Base-by-base conservation (phyloP, 257 asterid species). In the Penstemon newberryi region DNA sequence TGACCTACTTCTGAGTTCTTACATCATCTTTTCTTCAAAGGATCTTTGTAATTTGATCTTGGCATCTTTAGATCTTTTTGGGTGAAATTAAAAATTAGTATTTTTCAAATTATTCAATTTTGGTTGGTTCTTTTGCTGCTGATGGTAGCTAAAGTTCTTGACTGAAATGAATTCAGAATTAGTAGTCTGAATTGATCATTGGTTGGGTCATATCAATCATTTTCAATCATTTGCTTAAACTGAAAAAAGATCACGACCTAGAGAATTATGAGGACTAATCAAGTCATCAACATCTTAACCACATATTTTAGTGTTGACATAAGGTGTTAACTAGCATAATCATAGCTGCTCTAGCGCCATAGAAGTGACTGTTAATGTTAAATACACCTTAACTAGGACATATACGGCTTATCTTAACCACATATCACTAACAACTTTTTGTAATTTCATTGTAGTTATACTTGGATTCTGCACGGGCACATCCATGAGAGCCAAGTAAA, bases 181-280 rank as follows among this genome's bases (percentile, higher is more conserved):
- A 46, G 51, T 46, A 8, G 51, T 8, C 9, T 7, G 10, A 8
- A 8, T 46, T 46, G 3, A 46, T 25, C 33, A 46, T 3, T 46
- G 9, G 51, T 9, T 46, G 4, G 7, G 51, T 7, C 10, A 46
- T 46, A 46, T 46, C 51, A 46, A 46, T 46, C 51, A 46, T 46
- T 7, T 5, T 75, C 84, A 76, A 73, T 78, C 79, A 79, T 79
- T 82, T 60, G 83, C 37, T 55, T 59, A 67, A 37, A 55, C 77
- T 61, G 36, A 53, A 67, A 64, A 62, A 40, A 5, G 12, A 73
- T 74, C 11, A 49, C 15, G 70, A 62, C 58, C 46, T 36, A 60
- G 13, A 63, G n/a, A 5, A 73, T 63, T 60, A 73, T 71, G 61
- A 62, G 19, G 65, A 53, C 55, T 56, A 50, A 45, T 9, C 50